Evolutionary conservation across 2,329 filamentous ascomycete genomes (phyloP), one percentile per base, ranked within the genome.

Genomic region (Trichophyton rubrum): DNA sequence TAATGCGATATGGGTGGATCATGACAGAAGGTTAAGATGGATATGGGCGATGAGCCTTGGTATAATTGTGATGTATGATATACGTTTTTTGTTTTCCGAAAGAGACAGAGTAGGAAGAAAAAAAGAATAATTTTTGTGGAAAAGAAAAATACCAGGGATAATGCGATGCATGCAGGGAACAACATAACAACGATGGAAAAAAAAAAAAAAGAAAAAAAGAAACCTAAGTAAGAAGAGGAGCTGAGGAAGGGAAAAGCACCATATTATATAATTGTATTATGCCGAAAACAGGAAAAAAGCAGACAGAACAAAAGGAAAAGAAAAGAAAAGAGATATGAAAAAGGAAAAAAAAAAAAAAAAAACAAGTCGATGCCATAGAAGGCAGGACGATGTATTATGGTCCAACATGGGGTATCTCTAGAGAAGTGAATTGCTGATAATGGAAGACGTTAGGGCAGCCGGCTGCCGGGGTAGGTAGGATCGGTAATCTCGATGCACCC

Each of bases 361-460:
- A 27, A 6, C 24, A 43, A 43, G 40, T 35, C 33, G 8, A 11
- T 15, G 40, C 40, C 40, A 17, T n/a, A 43, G 55, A 53, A 61
- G n/a, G 56, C 22, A 56, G 55, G 38, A 56, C 20, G 22, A 57
- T 57, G 55, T 40, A 59, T 59, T 49, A 59, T 47, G 27, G 43
- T 47, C 40, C 57, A 59, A 38, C 40, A 43, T 41, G 57, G 40
- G 57, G 57, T 59, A 59, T 45, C 57, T 47, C 40, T 47, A 17
- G 57, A 17, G 40, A 59, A 55, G 35, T 13, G 49, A 55, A 55
- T 55, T 55, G 49, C 49, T 59, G 57, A 43, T 59, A 49, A 41
- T 27, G 40, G 57, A 43, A 49, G 57, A 59, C 47, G 24, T 9
- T 20, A 33, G 17, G 45, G 58, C 62, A 63, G 62, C 62, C 62